Conservation (phyloP, 352 stramenopile genomes). For the Globisporangium nodosum region DNA sequence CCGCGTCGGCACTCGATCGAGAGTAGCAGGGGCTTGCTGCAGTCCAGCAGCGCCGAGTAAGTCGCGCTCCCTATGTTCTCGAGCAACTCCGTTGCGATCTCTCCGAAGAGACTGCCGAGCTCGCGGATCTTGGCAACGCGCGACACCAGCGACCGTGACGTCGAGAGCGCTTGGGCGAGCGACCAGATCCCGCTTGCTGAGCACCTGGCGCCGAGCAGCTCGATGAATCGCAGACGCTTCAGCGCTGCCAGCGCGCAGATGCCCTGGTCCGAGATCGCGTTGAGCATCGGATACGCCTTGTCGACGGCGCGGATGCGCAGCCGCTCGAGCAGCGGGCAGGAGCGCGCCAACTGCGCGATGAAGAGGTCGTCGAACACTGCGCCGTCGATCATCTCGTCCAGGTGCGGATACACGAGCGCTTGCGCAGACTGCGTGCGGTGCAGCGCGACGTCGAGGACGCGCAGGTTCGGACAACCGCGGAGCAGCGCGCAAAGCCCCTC, state of each 20-base stretch:
- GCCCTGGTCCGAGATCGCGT: conserved; percentile 31
- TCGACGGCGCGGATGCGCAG: conserved; percentile 34
- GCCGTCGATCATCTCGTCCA: conserved; percentile 54
- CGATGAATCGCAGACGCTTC: conserved; percentile 17
- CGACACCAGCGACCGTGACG: neutral
- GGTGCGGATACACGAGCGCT: conserved; percentile 42
- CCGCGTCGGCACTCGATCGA: conserved; percentile 32
- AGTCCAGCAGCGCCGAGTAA: neutral
- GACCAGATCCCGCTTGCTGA: conserved; percentile 20
- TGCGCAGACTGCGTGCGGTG: conserved; percentile 42
- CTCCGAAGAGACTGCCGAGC: conserved; percentile 34
- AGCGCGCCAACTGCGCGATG: conserved; percentile 15
- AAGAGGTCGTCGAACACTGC: conserved; percentile 47
- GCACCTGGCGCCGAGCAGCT: conserved; percentile 35
- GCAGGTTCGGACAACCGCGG: conserved; percentile 20
- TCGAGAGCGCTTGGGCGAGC: conserved; percentile 9
- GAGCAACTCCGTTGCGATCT: conserved; percentile 30
- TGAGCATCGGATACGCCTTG: conserved; percentile 12
- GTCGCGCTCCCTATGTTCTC: neutral
- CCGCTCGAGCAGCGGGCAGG: conserved; percentile 20
- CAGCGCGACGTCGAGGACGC: conserved; percentile 40
- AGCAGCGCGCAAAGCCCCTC: conserved; percentile 30
- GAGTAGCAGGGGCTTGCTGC: conserved; percentile 14
- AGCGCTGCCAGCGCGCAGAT: conserved; percentile 21
- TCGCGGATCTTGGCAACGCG: conserved; percentile 24